A percentile compares a stretch with the other conserved stretches of the same genome.
Evolutionary conservation across 495 filamentous ascomycete species (phyloP).

Genomic region (Aspergillus hancockii): DNA sequence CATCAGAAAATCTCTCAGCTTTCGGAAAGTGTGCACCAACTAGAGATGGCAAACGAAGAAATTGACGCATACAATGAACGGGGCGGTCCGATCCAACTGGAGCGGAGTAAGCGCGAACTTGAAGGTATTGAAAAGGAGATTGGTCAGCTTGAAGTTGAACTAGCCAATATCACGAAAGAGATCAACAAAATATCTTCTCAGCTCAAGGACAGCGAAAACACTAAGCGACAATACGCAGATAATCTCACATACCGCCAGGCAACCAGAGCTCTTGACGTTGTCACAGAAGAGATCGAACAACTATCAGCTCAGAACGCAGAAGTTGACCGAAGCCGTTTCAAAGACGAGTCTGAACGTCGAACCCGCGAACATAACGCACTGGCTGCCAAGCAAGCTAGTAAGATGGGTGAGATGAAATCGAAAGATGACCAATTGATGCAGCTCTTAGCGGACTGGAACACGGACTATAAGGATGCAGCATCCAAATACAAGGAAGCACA

Average conservation of each 20-base stretch:
- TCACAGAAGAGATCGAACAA: constrained; percentile 70
- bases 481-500: constrained; percentile 81
- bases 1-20: constrained; percentile 71
- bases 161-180: constrained; percentile 61
- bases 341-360: constrained; percentile 64
- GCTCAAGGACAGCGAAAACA: constrained; percentile 73
- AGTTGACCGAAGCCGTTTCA: constrained; percentile 74
- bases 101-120: constrained; percentile 67
- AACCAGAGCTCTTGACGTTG: constrained; percentile 62
- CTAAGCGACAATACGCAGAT: constrained; percentile 78
- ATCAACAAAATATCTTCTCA: constrained; percentile 79
- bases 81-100: constrained; percentile 72
- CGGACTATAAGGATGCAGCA: constrained; percentile 84
- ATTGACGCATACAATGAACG: constrained; percentile 79
- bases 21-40: constrained; percentile 70
- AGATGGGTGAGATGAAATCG: constrained; percentile 71
- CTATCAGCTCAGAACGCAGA: constrained; percentile 80
- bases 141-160: constrained; percentile 63
- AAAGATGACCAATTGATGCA: constrained; percentile 78
- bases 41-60: constrained; percentile 70
- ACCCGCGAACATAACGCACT: constrained; percentile 61
- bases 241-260: constrained; percentile 83
- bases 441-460: constrained; percentile 74
- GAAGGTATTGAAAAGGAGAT: constrained; percentile 66
- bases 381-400: constrained; percentile 58